A percentile compares a stretch with the other conserved stretches of the same genome.
Conservation (phyloP, 23 red algal species). For the Gracilaria gracilis region DNA sequence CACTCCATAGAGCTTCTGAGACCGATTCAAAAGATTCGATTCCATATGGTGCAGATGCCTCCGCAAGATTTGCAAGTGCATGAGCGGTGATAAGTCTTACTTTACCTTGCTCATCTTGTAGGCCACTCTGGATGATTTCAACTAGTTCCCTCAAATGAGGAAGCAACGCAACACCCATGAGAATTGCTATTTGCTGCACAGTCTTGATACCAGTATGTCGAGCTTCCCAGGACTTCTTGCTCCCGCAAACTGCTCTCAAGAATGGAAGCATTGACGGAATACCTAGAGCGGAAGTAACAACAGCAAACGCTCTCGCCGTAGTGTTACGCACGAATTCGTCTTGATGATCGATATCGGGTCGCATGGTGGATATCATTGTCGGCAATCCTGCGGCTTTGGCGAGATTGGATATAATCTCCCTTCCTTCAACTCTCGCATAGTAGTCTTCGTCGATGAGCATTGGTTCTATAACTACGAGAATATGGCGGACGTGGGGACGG, state of each 20-base stretch:
- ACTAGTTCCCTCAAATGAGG: slow-evolving; percentile 88
- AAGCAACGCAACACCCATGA: slow-evolving; percentile 81
- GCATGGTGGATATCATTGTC: slow-evolving; percentile 93
- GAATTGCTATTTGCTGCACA: slow-evolving; percentile 89
- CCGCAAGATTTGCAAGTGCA: slow-evolving; percentile 84
- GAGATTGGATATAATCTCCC: slow-evolving; percentile 95
- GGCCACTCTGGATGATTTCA: slow-evolving; percentile 66
- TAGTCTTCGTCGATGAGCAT: slow-evolving; percentile 96
- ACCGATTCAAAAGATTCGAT: slow-evolving; percentile 96
- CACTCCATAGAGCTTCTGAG: slow-evolving; percentile 87
- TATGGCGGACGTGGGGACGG: slow-evolving; percentile 92
- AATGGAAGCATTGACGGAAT: slow-evolving; percentile 89
- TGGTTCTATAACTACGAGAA: slow-evolving; percentile 90
- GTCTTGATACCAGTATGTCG: slow-evolving; percentile 92
- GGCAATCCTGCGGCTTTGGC: slow-evolving; percentile 86
- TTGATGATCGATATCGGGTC: slow-evolving; percentile 94
- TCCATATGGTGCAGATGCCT: slow-evolving; percentile 89
- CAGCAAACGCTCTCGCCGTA: slow-evolving; percentile 88
- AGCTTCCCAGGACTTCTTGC: slow-evolving; percentile 93
- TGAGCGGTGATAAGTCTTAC: slow-evolving; percentile 87
- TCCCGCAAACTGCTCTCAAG: slow-evolving; percentile 87
- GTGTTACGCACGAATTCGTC: slow-evolving; percentile 98
- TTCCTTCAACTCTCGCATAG: slow-evolving; percentile 86
- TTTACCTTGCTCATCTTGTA: slow-evolving; percentile 89
- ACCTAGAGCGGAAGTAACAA: slow-evolving; percentile 88